Evolutionary conservation across 208 protist species (phyloP), one percentile per base, ranked within the genome.

Genomic region (Leishmania tropica): DNA sequence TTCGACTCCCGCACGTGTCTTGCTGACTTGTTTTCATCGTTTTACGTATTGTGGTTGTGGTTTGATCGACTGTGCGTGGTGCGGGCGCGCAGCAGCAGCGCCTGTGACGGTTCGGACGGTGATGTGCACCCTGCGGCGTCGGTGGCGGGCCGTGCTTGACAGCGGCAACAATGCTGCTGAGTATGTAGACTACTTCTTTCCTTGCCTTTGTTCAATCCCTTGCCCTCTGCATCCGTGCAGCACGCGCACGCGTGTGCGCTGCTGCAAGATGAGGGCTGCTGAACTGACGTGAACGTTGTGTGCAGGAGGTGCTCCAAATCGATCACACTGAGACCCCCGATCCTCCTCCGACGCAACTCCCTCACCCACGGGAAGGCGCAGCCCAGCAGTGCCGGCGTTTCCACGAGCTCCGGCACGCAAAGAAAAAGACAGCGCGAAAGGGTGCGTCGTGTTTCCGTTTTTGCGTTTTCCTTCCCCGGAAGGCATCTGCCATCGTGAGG

Each of bases 111-210:
- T 28, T 21, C 28, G 7, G 70, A 13, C 28, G 70, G 21, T 17
- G 6, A 54, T 74, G 45, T 21, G 45, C 42, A 28, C 70, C 8
- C 40, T 13, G 70, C 42, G 70, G 70, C 70, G 24, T 37, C 4
- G 40, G 15, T 53, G 70, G 17, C 51, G 45, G 7, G 45, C 4
- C 28, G 19, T 54, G 2, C 42, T 74, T 74, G 70, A 74, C 70
- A 31, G 11, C n/a, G 28, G 19, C 37, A 45, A 2, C 21, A 1
- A 15, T 53, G 45, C 37, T 7, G 2, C 7, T 53, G 45, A 5
- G 10, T 35, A 74, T 74, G 70, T 74, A 74, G 70, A 74, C 45
- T 74, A 74, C 45, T 35, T 54, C 45, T 74, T 5, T 3, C 4
- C 51, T n/a, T 48, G 10, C 21, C 28, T 48, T 53, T 35, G 5